These are phyloP conservation scores for Perkinsus marinus DNA, from an alignment of 169 alveolate species.

Conservation along the genomic window DNA sequence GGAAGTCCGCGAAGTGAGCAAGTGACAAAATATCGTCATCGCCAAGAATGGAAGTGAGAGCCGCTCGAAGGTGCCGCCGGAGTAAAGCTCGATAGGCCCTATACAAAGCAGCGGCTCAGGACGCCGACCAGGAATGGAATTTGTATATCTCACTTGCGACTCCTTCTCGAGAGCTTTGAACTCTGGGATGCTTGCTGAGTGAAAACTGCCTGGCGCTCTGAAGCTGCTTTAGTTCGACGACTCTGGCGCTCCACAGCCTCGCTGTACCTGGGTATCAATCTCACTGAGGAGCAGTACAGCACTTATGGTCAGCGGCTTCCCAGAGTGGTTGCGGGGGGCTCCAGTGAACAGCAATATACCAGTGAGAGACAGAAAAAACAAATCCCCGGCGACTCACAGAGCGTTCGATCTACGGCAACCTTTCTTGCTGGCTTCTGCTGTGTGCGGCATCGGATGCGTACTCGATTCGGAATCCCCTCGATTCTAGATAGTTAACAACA, in stretches of 20 bases:
- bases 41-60: neutral
- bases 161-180: neutral
- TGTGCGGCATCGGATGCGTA: neutral
- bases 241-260: neutral
- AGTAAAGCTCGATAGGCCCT: neutral
- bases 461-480: too few relatives aligned
- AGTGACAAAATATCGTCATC: neutral
- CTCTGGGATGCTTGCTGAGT: neutral
- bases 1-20: neutral
- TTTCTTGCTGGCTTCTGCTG: neutral
- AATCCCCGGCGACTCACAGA: neutral
- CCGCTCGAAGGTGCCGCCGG: neutral
- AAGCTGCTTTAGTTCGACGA: neutral
- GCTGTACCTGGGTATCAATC: neutral
- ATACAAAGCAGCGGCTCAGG: neutral
- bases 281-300: neutral
- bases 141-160: neutral
- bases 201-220: neutral
- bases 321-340: too few relatives aligned
- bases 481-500: neutral
- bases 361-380: too few relatives aligned
- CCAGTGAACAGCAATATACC: too few relatives aligned
- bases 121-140: too few relatives aligned
- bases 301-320: too few relatives aligned
- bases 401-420: neutral